These are phyloP conservation scores for Colletotrichum orchidophilum DNA, from an alignment of 2,329 filamentous ascomycete genomes.

Conservation along the genomic window DNA sequence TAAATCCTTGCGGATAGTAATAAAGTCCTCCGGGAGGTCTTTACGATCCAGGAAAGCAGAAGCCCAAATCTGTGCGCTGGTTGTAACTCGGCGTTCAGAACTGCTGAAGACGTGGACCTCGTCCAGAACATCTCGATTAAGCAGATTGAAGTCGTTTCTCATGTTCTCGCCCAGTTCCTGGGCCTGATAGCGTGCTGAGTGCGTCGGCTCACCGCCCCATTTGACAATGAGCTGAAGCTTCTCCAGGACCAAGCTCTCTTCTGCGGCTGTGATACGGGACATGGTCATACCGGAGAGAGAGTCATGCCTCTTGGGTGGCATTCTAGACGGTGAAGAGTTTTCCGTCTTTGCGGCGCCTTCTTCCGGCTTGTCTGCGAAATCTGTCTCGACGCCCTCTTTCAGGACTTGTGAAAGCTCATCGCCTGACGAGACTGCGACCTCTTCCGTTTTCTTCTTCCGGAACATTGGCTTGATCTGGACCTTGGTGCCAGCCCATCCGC, in stretches of 20 bases:
- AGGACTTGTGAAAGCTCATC: slow-evolving; percentile 46
- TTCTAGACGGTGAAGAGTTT: slow-evolving; percentile 39
- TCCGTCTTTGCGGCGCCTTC: slow-evolving; percentile 27
- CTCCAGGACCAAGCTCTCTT: slow-evolving; percentile 92
- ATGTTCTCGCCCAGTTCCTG: slow-evolving; percentile 96
- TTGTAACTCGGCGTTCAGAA: slow-evolving; percentile 92
- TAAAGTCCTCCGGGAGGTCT: slow-evolving; percentile 85
- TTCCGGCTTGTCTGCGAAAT: slow-evolving; percentile 35
- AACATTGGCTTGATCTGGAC: slow-evolving; percentile 99
- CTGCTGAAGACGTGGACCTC: slow-evolving; percentile 96
- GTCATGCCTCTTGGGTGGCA: slow-evolving; percentile 74
- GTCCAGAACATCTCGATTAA: slow-evolving; percentile 91
- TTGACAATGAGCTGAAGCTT: slow-evolving; percentile 98
- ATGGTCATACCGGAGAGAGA: slow-evolving; percentile 91
- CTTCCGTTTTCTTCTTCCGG: slow-evolving; percentile 81
- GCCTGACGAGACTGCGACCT: slow-evolving; percentile 44
- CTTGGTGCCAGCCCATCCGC: slow-evolving; percentile 93
- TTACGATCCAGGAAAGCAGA: slow-evolving; percentile 88
- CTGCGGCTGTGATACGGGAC: slow-evolving; percentile 91
- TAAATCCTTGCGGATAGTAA: slow-evolving; percentile 91
- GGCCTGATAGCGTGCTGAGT: slow-evolving; percentile 94
- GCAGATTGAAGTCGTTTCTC: slow-evolving; percentile 90
- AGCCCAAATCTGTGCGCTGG: slow-evolving; percentile 96
- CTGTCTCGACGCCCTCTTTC: slow-evolving; percentile 42
- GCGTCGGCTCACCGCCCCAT: slow-evolving; percentile 98